Evolutionary conservation across 495 filamentous ascomycete species (phyloP).

Genomic region (Cairneyella variabilis): DNA sequence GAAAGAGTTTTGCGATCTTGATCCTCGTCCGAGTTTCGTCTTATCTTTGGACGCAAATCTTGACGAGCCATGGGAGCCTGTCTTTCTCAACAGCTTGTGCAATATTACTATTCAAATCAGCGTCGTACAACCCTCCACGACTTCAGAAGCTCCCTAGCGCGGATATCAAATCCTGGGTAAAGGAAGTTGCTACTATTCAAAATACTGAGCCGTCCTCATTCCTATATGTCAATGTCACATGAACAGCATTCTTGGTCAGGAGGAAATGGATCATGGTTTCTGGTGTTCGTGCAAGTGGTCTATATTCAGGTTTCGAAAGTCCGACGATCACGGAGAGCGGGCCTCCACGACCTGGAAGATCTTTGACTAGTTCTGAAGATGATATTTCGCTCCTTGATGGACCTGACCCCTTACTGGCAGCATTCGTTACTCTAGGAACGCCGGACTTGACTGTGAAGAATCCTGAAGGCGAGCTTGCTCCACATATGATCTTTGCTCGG

Average conservation of each 20-base stretch:
- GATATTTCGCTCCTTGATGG: background rate
- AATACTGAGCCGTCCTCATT: conserved; percentile 19
- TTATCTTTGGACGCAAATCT: conserved; percentile 21
- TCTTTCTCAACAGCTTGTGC: conserved; percentile 13
- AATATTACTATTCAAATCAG: background rate
- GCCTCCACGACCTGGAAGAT: background rate
- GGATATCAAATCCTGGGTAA: conserved; percentile 14
- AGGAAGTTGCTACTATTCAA: background rate
- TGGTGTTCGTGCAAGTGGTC: background rate
- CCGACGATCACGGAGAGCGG: background rate
- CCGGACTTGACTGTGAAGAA: conserved; percentile 24
- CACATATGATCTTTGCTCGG: conserved; percentile 14
- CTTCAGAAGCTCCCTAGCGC: background rate
- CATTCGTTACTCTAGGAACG: conserved; percentile 21
- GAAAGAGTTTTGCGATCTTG: conserved; percentile 30
- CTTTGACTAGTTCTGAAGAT: conserved; percentile 1
- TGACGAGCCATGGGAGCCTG: conserved; percentile 3
- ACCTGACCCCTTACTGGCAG: background rate
- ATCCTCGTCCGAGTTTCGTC: conserved; percentile 39
- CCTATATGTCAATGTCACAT: conserved; percentile 28
- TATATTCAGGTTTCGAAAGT: conserved; percentile 10
- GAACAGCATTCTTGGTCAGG: conserved; percentile 35
- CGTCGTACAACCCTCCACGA: background rate
- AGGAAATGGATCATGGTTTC: conserved; percentile 16
- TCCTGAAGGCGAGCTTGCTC: conserved; percentile 17